Evolutionary conservation across 1,139 yeast genomes (phyloP), one percentile per base, ranked within the genome.

Genomic region (Kurtzmaniella quercitrusa): DNA sequence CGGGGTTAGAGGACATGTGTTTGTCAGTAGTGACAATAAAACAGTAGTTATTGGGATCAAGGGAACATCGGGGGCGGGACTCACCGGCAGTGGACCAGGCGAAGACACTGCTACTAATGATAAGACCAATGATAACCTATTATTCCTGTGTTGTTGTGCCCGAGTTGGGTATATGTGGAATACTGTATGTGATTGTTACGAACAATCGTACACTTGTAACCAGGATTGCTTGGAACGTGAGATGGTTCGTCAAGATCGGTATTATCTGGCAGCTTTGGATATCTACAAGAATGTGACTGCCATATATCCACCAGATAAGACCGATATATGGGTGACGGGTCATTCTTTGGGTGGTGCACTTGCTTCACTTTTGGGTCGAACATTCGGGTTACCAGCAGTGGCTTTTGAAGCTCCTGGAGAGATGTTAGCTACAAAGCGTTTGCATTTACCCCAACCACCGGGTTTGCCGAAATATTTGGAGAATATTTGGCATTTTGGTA

Each of bases 91-190:
- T 3, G 88, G 88, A 6, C 81, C 73, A 42, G 27, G 27, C 25
- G 85, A 82, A 39, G 90, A 85, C 43, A 91, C 98, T 0, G 83
- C 86, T 0, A 78, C 75, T 1, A 81, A 79, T 49, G 99, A 93
- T 60, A 89, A 89, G 62, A 65, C 75, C 33, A 93, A 93, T 60
- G 98, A 94, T 60, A 93, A 93, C 59, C 61, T 93, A 45, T 65
- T 93, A 39, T 93, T 93, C 60, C 87, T 95, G 15, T 93, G 99
- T 62, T 93, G 99, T 62, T 93, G 99, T 67, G 98, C 97, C 1
- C 74, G 98, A 34, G 84, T 93, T 7, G 81, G 94, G 45, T 91
- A 90, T 54, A 66, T 89, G 64, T 94, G 98, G 98, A 81, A 83
- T 8, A 87, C 98, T 0, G 98, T 91, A 1, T 93, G 99, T 64